These are phyloP conservation scores for Toxicodendron radicans DNA, from an alignment of 345 rosid species.

Conservation along the genomic window DNA sequence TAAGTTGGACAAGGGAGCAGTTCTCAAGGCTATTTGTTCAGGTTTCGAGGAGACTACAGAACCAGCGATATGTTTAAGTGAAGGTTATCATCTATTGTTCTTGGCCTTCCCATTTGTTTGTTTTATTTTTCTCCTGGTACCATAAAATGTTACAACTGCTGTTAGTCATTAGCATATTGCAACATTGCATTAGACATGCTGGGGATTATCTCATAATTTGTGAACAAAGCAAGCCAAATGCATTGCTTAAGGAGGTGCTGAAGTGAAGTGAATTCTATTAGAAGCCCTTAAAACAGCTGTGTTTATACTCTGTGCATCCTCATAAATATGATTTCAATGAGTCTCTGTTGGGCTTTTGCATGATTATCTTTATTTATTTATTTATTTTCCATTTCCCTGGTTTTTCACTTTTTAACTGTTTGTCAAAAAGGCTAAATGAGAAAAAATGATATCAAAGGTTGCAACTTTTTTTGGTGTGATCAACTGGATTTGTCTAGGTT, in stretches of 20 bases:
- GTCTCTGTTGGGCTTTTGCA: not conserved
- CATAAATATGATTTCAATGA: not conserved
- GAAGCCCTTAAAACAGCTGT: not conserved
- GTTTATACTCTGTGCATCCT: not conserved
- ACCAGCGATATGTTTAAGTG: slow-evolving; percentile 83
- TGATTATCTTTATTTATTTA: not conserved
- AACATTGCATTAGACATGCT: not conserved
- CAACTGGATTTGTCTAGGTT: not conserved
- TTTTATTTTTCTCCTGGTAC: not conserved
- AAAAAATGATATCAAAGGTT: not conserved
- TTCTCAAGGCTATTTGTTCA: slow-evolving; percentile 92
- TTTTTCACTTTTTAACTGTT: not conserved
- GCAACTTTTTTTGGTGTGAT: not conserved
- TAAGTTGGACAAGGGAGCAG: slow-evolving; percentile 81
- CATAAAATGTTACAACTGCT: not conserved
- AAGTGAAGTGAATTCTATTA: not conserved
- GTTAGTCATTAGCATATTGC: not conserved
- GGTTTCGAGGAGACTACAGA: slow-evolving; percentile 97
- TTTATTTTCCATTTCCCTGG: not conserved
- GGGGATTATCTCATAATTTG: not conserved
- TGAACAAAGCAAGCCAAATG: not conserved
- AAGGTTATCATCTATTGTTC: slow-evolving; percentile 45
- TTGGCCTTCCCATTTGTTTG: not conserved
- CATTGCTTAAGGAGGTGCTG: not conserved
- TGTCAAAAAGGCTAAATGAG: not conserved